Evolutionary conservation across 768 basidiomycete species (phyloP).

Genomic region (Termitomyces sp.): DNA sequence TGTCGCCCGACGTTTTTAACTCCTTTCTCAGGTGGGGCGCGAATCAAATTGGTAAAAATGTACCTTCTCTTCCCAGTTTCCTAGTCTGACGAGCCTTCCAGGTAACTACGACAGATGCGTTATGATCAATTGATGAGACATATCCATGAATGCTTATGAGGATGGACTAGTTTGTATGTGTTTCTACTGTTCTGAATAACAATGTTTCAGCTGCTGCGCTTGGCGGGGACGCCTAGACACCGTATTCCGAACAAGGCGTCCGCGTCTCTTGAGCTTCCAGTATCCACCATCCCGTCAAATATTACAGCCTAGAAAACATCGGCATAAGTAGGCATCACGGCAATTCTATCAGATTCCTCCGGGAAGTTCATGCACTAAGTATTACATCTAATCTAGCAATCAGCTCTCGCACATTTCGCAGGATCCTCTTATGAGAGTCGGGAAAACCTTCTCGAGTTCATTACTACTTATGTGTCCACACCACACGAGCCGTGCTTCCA

Average conservation of each 20-base stretch:
- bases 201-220: neutral
- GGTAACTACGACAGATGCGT: conserved; percentile 34
- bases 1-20: neutral
- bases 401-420: no score
- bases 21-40: conserved; percentile 41
- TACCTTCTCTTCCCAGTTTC: neutral
- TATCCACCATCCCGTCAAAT: no score
- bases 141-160: no score
- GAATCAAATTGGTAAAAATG: conserved; percentile 40
- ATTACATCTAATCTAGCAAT: no score
- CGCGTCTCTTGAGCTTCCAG: neutral
- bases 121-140: conserved; percentile 12
- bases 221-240: neutral
- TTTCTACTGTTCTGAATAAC: neutral
- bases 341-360: no score
- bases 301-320: no score
- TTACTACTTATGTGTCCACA: no score
- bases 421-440: no score
- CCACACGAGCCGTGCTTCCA: no score
- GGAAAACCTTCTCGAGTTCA: no score
- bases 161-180: neutral
- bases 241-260: neutral
- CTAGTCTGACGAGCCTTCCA: conserved; percentile 1
- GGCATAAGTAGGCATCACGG: no score
- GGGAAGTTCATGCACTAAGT: no score